Evolutionary conservation across 73 alveolate genomes (phyloP), one percentile per base, ranked within the genome.

Genomic region (Paramecium tetraurelia): DNA sequence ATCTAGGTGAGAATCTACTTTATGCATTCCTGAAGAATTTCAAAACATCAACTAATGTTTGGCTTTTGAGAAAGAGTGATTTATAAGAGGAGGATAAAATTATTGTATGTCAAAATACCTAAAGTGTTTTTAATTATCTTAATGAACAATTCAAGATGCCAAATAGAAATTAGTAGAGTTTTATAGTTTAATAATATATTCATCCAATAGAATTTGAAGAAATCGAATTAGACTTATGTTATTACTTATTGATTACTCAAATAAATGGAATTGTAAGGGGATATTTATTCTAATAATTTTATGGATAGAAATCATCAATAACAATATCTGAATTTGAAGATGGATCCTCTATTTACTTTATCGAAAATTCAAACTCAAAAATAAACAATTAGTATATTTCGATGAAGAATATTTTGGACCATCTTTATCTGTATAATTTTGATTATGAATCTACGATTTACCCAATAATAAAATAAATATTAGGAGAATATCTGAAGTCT

Each of bases 181-280:
- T 75, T 75, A 75, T 38, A 5, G n/a, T 75, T 5, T 75, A 75
- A 75, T 29, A 75, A 38, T 75, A 75, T n/a, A 35, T 75, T 36
- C 36, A 40, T n/a, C 18, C 87, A 24, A 16, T 75, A 10, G 38
- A 36, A 35, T 35, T 36, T 75, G 18, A 75, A 41, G 36, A 86
- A 48, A 83, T 94, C 31, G 88, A 92, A 57, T 86, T 92, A 86
- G 95, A 92, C 20, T 46, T 92, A 36, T 84, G 95, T 3, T 44
- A 24, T 53, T 92, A 40, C 88, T 35, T 53, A 21, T 1, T 92
- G 40, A 31, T 86, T 58, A 31, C 83, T 85, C 21, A 50, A 43
- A 86, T 92, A 16, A 92, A 92, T 85, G 72, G 89, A 3, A 48
- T 35, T 11, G 75, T 92, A 8, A 84, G 63, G 24, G 95, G 36